Evolutionary conservation across 202 grass and related monocot genomes (phyloP), one percentile per base, ranked within the genome.

Genomic region (Bolboschoenoplectus hybrid): DNA sequence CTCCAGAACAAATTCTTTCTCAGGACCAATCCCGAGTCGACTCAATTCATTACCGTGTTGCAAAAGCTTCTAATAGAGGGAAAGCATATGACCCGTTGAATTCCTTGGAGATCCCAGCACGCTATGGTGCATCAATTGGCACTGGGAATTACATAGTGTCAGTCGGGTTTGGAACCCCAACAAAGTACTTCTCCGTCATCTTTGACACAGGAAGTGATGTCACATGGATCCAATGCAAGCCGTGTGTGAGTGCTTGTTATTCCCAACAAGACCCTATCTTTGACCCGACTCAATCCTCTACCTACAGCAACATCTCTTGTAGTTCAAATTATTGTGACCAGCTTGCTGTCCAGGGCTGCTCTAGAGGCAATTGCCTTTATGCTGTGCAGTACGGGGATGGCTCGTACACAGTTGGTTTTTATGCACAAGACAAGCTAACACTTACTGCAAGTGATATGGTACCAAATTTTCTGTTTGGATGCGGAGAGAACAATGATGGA

Each of bases 161-260:
- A 5, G 62, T 95, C 8, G 88, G 93, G 10, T 81, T 95, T 3
- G 95, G 95, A 53, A 89, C 91, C 45, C 95, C 95, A 0, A 32
- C n/a, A 8, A 76, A 14, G 46, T 19, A 45, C 0, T 82, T 51
- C 26, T 35, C 92, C 0, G 46, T 93, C 4, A 2, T 60, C 0
- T 85, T 97, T 36, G 95, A 97, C 91, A 97, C 95, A 5, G 92
- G 95, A 26, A 95, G 95, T 86, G 92, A 95, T 52, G 2, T 97
- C 46, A 91, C 95, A 6, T 97, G 95, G 95, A 80, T 93, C 65
- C 95, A 93, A 71, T 97, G 95, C 90, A 80, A 67, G 3, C 93
- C 93, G 0, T 96, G 93, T 55, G 83, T 90, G 0, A 79, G 57
- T 2, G 44, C 85, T 66, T 95, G 95, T 87, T 90, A 97, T 88